Percentiles rank a stretch among this genome's conserved stretches.
Evolutionary conservation across 306 rosid species (phyloP).

Genomic region (Hippophae tibetana): DNA sequence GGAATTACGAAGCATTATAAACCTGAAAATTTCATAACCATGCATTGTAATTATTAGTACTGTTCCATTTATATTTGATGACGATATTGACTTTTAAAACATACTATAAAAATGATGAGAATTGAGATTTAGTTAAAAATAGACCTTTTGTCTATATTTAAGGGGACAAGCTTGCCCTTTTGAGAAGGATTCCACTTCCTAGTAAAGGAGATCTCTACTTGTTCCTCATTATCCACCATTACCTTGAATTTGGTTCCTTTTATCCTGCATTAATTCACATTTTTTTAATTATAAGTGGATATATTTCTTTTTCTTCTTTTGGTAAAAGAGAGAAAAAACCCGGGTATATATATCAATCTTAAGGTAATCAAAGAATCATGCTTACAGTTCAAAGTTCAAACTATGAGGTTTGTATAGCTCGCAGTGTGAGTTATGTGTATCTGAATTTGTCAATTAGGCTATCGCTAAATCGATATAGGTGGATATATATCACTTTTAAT

Average conservation of each 20-base stretch:
- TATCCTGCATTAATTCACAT: slow-evolving; percentile 36
- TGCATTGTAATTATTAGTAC: background rate
- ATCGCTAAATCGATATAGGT: too few species aligned
- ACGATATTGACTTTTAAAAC: too few species aligned
- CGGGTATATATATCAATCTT: too few species aligned
- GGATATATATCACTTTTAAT: too few species aligned
- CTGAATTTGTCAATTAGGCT: too few species aligned
- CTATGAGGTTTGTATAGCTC: too few species aligned
- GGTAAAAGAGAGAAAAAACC: too few species aligned
- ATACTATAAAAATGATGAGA: background rate
- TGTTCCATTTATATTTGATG: background rate
- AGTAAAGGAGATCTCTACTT: slow-evolving; percentile 76
- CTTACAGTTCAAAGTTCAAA: too few species aligned
- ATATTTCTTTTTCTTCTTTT: background rate
- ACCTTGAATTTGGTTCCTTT: slow-evolving; percentile 50
- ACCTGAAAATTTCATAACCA: slow-evolving; percentile 35
- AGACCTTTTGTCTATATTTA: slow-evolving; percentile 75
- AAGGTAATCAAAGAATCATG: too few species aligned
- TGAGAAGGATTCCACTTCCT: slow-evolving; percentile 63
- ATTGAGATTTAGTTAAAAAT: background rate
- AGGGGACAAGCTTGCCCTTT: slow-evolving; percentile 53
- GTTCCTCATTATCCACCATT: slow-evolving; percentile 61
- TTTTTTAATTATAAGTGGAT: background rate
- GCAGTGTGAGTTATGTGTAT: too few species aligned
- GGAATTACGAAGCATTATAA: slow-evolving; percentile 61